Percentiles rank a stretch among this genome's conserved stretches.
These are phyloP conservation scores for Detonula confervacea DNA, from an alignment of 352 stramenopile genomes.

Conservation along the genomic window DNA sequence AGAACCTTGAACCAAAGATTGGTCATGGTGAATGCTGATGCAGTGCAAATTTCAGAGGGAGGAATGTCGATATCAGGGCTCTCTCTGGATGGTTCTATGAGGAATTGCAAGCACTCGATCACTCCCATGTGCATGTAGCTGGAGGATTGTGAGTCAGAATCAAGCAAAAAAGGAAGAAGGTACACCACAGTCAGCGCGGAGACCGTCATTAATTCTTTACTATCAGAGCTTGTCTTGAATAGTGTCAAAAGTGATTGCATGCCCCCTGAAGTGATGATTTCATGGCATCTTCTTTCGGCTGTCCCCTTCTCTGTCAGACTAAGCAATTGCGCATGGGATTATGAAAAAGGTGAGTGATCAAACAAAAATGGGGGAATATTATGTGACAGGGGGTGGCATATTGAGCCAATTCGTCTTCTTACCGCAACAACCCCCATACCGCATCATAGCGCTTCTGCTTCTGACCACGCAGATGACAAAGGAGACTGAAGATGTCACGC, in stretches of 20 bases:
- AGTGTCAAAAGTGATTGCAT: constrained; percentile 73
- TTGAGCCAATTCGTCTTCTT: not conserved
- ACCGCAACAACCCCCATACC: constrained; percentile 54
- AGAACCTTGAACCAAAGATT: constrained; percentile 67
- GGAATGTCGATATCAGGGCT: constrained; percentile 46
- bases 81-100: constrained; percentile 11
- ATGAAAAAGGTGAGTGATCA: not conserved
- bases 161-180: constrained; percentile 58
- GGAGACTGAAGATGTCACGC: constrained; percentile 65
- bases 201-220: constrained; percentile 51
- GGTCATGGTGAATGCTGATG: constrained; percentile 58
- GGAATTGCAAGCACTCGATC: constrained; percentile 64
- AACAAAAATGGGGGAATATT: not conserved
- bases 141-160: constrained; percentile 29
- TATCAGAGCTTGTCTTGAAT: constrained; percentile 50
- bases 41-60: constrained; percentile 51
- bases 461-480: constrained; percentile 53
- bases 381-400: not conserved
- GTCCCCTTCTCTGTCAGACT: constrained; percentile 14
- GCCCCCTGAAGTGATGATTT: constrained; percentile 71
- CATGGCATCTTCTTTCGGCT: constrained; percentile 22
- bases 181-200: constrained; percentile 65
- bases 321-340: constrained; percentile 8
- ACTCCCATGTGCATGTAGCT: constrained; percentile 38
- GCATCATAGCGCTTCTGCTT: constrained; percentile 56